These are phyloP conservation scores for Chamaecyparis obtusa DNA, from an alignment of 75 land plant species.

Conservation along the genomic window DNA sequence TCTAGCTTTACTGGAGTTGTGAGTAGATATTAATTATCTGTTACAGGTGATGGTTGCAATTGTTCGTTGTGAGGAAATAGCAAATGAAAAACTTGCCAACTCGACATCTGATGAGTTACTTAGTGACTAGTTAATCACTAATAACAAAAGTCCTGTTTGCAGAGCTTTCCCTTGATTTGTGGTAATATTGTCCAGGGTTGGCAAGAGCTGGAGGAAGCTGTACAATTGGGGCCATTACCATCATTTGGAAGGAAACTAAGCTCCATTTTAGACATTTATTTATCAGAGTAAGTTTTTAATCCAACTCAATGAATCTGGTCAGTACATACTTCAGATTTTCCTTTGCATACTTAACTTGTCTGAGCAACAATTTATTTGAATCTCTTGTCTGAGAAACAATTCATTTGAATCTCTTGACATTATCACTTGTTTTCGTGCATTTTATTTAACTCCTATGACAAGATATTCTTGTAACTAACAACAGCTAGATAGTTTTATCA, in stretches of 20 bases:
- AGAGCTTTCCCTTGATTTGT: slow-evolving; percentile 1
- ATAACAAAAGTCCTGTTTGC: background rate
- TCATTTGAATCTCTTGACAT: background rate
- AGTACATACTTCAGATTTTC: background rate
- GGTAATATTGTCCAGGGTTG: slow-evolving; percentile 44
- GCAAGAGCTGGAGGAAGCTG: slow-evolving; percentile 52
- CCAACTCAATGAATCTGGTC: background rate
- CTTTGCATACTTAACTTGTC: background rate
- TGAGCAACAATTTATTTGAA: background rate
- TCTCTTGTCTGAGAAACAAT: background rate
- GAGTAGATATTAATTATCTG: background rate
- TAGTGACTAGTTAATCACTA: background rate
- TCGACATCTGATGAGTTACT: slow-evolving; percentile 61
- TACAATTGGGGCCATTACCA: slow-evolving; percentile 44
- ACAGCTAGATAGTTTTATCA: background rate
- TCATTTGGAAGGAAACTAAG: slow-evolving; percentile 76
- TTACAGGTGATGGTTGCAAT: slow-evolving; percentile 96
- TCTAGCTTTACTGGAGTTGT: background rate
- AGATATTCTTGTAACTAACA: background rate
- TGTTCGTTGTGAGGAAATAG: slow-evolving; percentile 98
- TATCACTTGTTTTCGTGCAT: slow-evolving; percentile 1
- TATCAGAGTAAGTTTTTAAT: slow-evolving; percentile 40
- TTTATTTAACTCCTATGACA: background rate
- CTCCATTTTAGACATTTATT: slow-evolving; percentile 40
- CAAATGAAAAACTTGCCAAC: slow-evolving; percentile 74